phyloP scores from a whole-genome alignment of 1,284 basidiomycete genomes.

The Rhodotorula sp. region DNA sequence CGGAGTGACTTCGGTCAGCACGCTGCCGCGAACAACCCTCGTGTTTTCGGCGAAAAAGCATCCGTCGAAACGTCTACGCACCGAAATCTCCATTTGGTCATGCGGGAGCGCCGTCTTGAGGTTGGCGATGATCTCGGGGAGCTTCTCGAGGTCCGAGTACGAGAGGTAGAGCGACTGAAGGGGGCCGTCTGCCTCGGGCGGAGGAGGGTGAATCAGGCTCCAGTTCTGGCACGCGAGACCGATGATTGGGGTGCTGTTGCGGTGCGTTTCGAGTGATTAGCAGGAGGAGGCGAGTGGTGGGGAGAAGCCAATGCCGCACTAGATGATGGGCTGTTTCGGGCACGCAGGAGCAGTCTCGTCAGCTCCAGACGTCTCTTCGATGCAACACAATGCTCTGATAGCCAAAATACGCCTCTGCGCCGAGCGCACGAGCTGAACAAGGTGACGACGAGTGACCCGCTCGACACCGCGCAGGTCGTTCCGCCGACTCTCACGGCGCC shows the following conservation, averaged over 20 bases:
- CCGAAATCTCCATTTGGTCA: slow-evolving; percentile 44
- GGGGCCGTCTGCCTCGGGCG: slow-evolving; percentile 17
- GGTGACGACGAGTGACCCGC: no score
- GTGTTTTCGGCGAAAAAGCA: no score
- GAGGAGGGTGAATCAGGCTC: slow-evolving; percentile 39
- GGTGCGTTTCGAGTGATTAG: slow-evolving; percentile 57
- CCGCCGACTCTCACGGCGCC: no score
- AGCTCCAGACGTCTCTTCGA: neutral
- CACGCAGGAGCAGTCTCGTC: neutral
- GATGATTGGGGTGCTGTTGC: slow-evolving; percentile 70
- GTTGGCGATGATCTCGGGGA: slow-evolving; percentile 50
- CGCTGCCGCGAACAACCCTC: no score
- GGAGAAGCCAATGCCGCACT: neutral
- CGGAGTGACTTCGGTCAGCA: neutral
- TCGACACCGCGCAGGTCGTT: no score
- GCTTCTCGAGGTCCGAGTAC: slow-evolving; percentile 75
- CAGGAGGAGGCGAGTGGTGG: neutral
- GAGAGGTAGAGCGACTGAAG: slow-evolving; percentile 62
- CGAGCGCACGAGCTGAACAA: no score
- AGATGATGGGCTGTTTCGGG: slow-evolving; percentile 5
- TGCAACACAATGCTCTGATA: neutral
- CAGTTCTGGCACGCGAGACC: slow-evolving; percentile 50
- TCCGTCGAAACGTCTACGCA: neutral
- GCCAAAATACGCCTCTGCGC: no score
- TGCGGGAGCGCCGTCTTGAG: slow-evolving; percentile 45